Conservation (phyloP, 345 rosid species). For the Xanthoceras sorbifolium region DNA sequence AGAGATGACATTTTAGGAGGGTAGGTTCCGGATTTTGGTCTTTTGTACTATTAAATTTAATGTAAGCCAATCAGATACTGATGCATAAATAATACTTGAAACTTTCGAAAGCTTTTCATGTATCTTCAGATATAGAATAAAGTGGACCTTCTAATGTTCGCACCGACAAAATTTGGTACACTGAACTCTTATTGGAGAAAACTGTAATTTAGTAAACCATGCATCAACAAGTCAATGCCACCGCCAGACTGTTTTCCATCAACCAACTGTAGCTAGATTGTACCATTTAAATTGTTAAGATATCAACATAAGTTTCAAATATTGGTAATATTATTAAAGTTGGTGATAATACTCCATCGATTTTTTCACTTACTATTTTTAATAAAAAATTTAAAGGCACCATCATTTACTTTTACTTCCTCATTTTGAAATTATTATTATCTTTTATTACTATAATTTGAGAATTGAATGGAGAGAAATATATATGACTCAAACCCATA, state of each 20-base stretch:
- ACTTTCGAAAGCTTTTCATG: not conserved
- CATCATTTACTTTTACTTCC: too few relatives aligned
- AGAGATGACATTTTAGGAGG: not conserved
- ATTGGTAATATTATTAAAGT: too few relatives aligned
- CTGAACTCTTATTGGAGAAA: not conserved
- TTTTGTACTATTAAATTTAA: not conserved
- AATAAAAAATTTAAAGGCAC: too few relatives aligned
- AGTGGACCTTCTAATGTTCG: slow-evolving; percentile 14
- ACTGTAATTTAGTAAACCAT: not conserved
- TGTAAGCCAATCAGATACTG: not conserved
- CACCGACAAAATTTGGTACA: slow-evolving; percentile 26
- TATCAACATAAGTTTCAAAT: not conserved
- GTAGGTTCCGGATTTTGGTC: not conserved
- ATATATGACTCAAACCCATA: too few relatives aligned
- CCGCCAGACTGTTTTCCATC: not conserved
- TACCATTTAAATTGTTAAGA: not conserved
- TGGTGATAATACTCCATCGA: too few relatives aligned
- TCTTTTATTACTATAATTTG: too few relatives aligned
- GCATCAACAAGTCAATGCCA: not conserved
- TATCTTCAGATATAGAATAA: not conserved
- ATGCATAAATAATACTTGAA: not conserved
- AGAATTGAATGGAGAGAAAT: too few relatives aligned
- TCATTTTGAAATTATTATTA: too few relatives aligned
- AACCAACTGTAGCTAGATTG: not conserved
- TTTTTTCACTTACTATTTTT: too few relatives aligned